Conservation (phyloP, 2,329 filamentous ascomycete species). For the Xylariaceae sp. region DNA sequence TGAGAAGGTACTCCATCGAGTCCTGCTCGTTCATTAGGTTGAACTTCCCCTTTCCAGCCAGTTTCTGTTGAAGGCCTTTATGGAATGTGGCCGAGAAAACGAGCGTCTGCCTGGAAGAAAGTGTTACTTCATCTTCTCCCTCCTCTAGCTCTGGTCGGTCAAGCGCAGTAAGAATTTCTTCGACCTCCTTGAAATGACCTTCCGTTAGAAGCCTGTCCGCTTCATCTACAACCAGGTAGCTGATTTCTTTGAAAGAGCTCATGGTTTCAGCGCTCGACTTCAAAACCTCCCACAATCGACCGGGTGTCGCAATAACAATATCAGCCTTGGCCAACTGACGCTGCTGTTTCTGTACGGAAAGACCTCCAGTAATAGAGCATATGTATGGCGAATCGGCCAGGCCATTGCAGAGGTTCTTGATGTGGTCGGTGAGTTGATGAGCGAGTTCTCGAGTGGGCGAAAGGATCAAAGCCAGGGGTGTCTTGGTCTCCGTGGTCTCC, state of each 20-base stretch:
- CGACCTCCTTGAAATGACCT: conserved; percentile 90
- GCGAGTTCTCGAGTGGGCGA: conserved; percentile 91
- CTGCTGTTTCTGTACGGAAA: conserved; percentile 94
- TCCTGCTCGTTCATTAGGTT: conserved; percentile 67
- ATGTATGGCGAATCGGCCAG: conserved; percentile 61
- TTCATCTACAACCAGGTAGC: conserved; percentile 87
- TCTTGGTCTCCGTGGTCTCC: conserved; percentile 32
- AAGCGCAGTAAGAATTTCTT: conserved; percentile 77
- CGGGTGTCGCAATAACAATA: conserved; percentile 89
- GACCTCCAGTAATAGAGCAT: conserved; percentile 84
- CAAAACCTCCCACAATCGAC: conserved; percentile 89
- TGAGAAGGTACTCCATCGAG: conserved; percentile 87
- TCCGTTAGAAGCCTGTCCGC: conserved; percentile 87
- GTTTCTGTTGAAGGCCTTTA: conserved; percentile 83
- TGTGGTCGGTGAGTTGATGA: conserved; percentile 81
- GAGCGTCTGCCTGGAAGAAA: conserved; percentile 68
- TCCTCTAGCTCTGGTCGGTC: conserved; percentile 59
- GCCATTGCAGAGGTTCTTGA: conserved; percentile 65
- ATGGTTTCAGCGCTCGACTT: conserved; percentile 68
- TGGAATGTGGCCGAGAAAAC: conserved; percentile 97
- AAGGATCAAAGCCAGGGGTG: conserved; percentile 71
- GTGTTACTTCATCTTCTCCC: conserved; percentile 43
- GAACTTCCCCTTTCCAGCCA: conserved; percentile 68
- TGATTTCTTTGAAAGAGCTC: conserved; percentile 63
- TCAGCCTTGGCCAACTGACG: conserved; percentile 78